phyloP scores from a whole-genome alignment of 192 early-diverging fungal species.

The Umbelopsis sp. region DNA sequence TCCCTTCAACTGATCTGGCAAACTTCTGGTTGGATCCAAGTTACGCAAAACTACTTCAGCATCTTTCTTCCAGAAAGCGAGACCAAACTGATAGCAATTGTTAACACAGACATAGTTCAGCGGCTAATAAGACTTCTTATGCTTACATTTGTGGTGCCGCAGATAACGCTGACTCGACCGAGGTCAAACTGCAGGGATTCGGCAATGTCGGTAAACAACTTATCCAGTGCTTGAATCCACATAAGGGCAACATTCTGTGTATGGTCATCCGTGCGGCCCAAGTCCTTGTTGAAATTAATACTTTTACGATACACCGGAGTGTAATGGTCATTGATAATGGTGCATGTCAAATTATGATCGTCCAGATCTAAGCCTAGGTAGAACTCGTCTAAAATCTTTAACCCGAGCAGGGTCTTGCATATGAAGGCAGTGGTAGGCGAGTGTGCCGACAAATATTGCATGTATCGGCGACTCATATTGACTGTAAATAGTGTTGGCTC shows the following conservation, averaged over 20 bases:
- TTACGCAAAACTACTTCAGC: background rate
- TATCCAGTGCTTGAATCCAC: background rate
- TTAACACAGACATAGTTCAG: background rate
- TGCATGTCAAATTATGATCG: background rate
- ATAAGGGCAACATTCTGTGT: background rate
- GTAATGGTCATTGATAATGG: constrained; percentile 14
- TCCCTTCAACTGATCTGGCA: background rate
- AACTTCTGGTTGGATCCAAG: background rate
- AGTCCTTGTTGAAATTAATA: background rate
- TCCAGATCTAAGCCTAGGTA: constrained; percentile 4
- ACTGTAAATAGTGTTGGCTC: background rate
- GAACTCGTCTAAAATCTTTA: constrained; percentile 7
- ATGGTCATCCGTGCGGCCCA: background rate
- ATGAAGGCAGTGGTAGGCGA: constrained; percentile 8
- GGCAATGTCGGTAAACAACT: constrained; percentile 8
- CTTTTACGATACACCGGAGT: background rate
- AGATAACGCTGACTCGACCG: constrained; percentile 3
- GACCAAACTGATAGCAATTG: background rate
- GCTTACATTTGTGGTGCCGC: constrained; percentile 1
- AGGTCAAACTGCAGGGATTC: constrained; percentile 10
- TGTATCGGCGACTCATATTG: constrained; percentile 1
- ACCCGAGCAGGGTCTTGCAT: constrained; percentile 2
- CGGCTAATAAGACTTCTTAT: background rate
- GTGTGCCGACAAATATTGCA: background rate
- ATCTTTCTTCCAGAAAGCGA: background rate